Base-by-base conservation (phyloP, 306 rosid genomes). In the Trifolium fragiferum region DNA sequence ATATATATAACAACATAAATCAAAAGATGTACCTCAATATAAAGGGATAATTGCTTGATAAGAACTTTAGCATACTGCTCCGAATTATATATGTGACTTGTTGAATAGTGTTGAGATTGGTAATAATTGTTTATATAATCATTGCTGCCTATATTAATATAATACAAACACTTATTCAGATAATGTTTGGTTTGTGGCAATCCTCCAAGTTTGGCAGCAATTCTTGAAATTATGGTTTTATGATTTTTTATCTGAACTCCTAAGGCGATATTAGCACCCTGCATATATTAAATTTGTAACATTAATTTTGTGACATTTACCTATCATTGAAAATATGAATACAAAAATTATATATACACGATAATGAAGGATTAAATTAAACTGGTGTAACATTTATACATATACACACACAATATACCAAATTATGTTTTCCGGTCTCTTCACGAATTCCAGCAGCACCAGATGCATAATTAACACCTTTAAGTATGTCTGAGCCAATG, bases 71-170 rank as follows among this genome's bases (percentile, higher is more conserved):
- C 79, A 83, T 41, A 89, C 14, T 82, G 77, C 6, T 66, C 15
- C 2, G 55, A 78, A 19, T 16, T 82, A 51, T 74, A 87, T 3
- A 7, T 0, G 38, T 1, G 6, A 23, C 87, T 76, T 11, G 88
- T 46, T 1, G 60, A 16, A 70, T 81, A 85, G 6, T 12, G 19
- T 13, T 25, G 3, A 23, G 92, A 90, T 46, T 32, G 5, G 67
- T 70, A 88, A 58, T 86, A 90, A 65, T 89, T 90, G 76, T 78
- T 80, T 23, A 85, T 14, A 75, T 82, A 90, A 66, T 89, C 96
- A 13, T 87, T 89, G 53, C 14, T 82, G 1, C 96, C 96, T 27
- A 89, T 78, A 40, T 41, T 55, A n/a, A 90, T 74, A 6, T 76
- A 80, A 72, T 87, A 90, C 51, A 90, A 71, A 71, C 96, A 88